A percentile compares a stretch with the other conserved stretches of the same genome.
These are phyloP conservation scores for Kentomonas sorsogonicus DNA, from an alignment of 208 protist genomes.

Conservation along the genomic window DNA sequence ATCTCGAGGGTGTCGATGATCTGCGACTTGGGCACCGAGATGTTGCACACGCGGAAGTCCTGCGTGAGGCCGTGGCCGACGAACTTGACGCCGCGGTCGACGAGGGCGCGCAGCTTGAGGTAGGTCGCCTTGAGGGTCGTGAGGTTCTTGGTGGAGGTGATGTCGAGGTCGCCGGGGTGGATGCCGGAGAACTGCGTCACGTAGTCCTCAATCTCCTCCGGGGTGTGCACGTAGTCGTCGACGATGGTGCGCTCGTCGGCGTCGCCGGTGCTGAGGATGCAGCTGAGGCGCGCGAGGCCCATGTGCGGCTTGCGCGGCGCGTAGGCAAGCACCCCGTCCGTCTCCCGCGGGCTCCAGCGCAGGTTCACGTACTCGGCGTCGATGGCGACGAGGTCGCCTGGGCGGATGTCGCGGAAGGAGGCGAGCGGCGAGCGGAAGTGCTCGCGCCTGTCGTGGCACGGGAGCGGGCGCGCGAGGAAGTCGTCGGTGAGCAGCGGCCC, in stretches of 20 bases:
- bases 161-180: slow-evolving; percentile 92
- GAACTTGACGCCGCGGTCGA: slow-evolving; percentile 91
- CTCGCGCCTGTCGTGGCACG: slow-evolving; percentile 44
- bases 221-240: slow-evolving; percentile 88
- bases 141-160: slow-evolving; percentile 85
- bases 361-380: slow-evolving; percentile 89
- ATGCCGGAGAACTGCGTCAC: slow-evolving; percentile 93
- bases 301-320: slow-evolving; percentile 70
- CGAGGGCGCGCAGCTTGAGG: slow-evolving; percentile 90
- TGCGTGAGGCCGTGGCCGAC: slow-evolving; percentile 95
- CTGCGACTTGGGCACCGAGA: slow-evolving; percentile 91
- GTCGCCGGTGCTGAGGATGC: slow-evolving; percentile 68
- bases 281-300: slow-evolving; percentile 84
- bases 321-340: slow-evolving; percentile 34
- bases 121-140: slow-evolving; percentile 93
- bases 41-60: slow-evolving; percentile 96
- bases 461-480: slow-evolving; percentile 62
- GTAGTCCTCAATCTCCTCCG: slow-evolving; percentile 85
- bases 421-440: slow-evolving; percentile 63
- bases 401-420: slow-evolving; percentile 61
- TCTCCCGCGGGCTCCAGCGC: slow-evolving; percentile 52
- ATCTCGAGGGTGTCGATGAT: slow-evolving; percentile 97
- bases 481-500: slow-evolving; percentile 78
- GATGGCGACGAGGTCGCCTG: slow-evolving; percentile 77
- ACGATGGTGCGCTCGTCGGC: slow-evolving; percentile 85